Base-by-base conservation (phyloP, 805 yeast species). In the Spathaspora hagerdaliae region DNA sequence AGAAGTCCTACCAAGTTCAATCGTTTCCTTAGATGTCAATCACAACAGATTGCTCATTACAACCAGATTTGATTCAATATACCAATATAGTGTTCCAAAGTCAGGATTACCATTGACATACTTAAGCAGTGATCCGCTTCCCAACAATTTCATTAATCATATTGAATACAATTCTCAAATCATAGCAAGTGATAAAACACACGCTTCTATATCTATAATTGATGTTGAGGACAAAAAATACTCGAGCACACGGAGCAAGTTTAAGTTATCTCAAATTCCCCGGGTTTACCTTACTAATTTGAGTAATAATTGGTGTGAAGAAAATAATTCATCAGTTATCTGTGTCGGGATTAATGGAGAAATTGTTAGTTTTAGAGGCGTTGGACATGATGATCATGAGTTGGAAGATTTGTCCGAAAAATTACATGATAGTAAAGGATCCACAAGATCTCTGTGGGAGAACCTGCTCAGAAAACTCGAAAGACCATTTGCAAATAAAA, bases 261-360 rank as follows among this genome's bases (percentile, higher is more conserved):
- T 54, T 45, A 60, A 51, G 42, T 43, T 64, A 43, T 49, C 67
- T 1, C 54, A 63, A 33, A 60, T 71, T 38, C 67, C 75, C 2
- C 49, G 74, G 24, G 67, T 69, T 1, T 67, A 46, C 36, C 15
- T 47, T 3, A 54, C 65, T 1, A 45, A 52, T 3, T 57, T 69
- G 33, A 43, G 40, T 7, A 50, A 55, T 7, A 42, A 43, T 10
- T 65, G 69, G 69, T n/a, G 29, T 26, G 32, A 38, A 7, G 42
- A 43, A 5, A 48, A 44, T 12, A 38, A 31, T 6, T 10, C 5
- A 5, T 36, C 45, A 13, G 45, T 67, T 0, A 26, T 68, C 1
- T 48, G 64, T 36, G 61, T 67, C 24, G 73, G 68, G 0, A 70
- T 70, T 3, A 69, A 62, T 50, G 77, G 77, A 2, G 73, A 69